These are phyloP conservation scores for Cyclotella sp. DNA, from an alignment of 108 stramenopile species.

Conservation along the genomic window DNA sequence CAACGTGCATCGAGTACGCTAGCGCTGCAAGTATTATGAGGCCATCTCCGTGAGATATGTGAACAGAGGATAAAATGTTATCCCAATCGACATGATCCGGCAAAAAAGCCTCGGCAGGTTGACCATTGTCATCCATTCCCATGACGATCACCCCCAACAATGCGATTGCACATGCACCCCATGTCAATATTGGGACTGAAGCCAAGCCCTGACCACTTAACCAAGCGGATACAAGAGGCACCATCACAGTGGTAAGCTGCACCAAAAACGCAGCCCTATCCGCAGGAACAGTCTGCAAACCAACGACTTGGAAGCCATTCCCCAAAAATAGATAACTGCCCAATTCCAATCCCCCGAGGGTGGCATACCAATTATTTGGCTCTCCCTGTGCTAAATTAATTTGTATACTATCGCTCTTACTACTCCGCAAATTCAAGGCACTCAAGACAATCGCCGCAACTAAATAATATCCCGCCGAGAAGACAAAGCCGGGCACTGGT, in stretches of 20 bases:
- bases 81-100: constrained; percentile 4
- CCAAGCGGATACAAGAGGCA: constrained; percentile 63
- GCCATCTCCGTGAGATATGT: constrained; percentile 67
- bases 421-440: constrained; percentile 16
- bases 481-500: constrained; percentile 75
- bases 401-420: background rate
- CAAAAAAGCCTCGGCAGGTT: background rate
- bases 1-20: constrained; percentile 83
- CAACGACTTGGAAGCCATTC: constrained; percentile 80
- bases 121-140: constrained; percentile 60
- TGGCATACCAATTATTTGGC: constrained; percentile 4
- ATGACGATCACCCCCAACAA: constrained; percentile 80
- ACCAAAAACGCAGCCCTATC: constrained; percentile 84
- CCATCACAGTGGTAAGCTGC: constrained; percentile 86
- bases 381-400: constrained; percentile 8
- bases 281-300: constrained; percentile 77
- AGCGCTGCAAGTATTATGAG: constrained; percentile 78
- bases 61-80: constrained; percentile 9
- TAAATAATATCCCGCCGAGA: constrained; percentile 81
- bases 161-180: constrained; percentile 78
- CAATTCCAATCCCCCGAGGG: constrained; percentile 73
- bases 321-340: constrained; percentile 84
- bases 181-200: constrained; percentile 55
- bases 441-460: constrained; percentile 62
- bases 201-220: constrained; percentile 35